phyloP scores from a whole-genome alignment of 129 eudicot species.

The Centaurea solstitialis region DNA sequence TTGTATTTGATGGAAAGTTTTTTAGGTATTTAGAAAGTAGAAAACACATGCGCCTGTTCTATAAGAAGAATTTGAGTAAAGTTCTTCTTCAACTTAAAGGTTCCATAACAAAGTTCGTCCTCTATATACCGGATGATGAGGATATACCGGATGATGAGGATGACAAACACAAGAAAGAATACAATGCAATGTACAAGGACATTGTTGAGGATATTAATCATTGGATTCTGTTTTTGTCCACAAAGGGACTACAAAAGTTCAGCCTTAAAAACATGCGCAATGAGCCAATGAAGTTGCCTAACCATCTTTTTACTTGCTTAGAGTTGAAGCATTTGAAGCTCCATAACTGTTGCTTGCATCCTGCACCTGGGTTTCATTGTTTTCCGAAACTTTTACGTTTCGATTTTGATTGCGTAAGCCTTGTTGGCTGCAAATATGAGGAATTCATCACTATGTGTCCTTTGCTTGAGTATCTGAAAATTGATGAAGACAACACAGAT shows the following conservation, averaged over 20 bases:
- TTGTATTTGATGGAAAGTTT: conserved; percentile 1
- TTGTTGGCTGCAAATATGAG: not conserved
- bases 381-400: conserved; percentile 7
- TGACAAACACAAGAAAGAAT: no score
- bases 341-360: no score
- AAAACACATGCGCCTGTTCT: no score
- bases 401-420: not conserved
- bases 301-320: no score
- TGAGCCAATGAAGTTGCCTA: no score
- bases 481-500: not conserved
- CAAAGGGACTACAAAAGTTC: not conserved
- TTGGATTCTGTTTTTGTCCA: not conserved
- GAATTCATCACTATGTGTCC: not conserved
- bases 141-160: no score
- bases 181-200: no score
- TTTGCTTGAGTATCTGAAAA: not conserved
- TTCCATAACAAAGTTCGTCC: conserved; percentile 2
- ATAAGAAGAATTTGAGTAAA: no score
- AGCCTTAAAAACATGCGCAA: not conserved
- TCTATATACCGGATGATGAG: no score
- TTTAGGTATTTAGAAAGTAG: no score
- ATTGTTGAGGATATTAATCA: not conserved
- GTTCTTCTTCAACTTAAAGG: not conserved
- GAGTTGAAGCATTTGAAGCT: no score
- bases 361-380: no score